Evolutionary conservation across 2,329 filamentous ascomycete genomes (phyloP), one percentile per base, ranked within the genome.

Genomic region (Ophiostoma triangulosporum): DNA sequence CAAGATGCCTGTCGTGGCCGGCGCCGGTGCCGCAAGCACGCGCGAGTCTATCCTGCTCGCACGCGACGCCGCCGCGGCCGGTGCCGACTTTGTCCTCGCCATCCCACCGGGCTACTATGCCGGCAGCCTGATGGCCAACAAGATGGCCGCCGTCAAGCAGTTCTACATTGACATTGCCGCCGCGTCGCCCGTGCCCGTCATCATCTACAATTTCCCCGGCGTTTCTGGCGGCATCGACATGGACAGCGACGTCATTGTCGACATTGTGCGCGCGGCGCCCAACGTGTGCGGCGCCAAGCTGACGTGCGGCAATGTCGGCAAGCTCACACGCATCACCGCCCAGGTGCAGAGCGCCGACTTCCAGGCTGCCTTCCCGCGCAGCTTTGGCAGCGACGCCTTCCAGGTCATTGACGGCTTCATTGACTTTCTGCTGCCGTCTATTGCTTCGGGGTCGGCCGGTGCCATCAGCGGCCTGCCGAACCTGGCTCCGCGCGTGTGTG

Each of bases 1-100:
- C 0, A 55, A 66, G 14, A 70, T 70, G 43, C 72, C 71, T 0
- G 64, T 74, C 3, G 68, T 73, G 2, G 72, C 71, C 3, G 72
- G 72, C 5, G 68, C 73, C 22, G 70, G 67, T 0, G 71, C 67
- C 0, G 61, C 65, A 45, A 65, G 63, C 50, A 68, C 66, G 1
- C 61, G 63, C 33, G 65, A 69, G 60, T 53, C 66, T 4, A 61
- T 69, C 9, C 59, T 60, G n/a, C 60, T 69, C 0, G 67, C 67
- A 2, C 60, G 65, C 12, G 69, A 70, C 32, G 68, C 70, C 0
- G 61, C 62, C 4, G 59, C 60, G 1, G 67, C 69, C 0, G 70
- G 70, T 0, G 69, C 70, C 0, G 64, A 64, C 17, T 70, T 64
- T 57, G 69, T 64, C 0, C 59, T 71, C 20, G 57, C 70, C 12